phyloP scores from a whole-genome alignment of 2,329 filamentous ascomycete genomes.

The Epichloe bromicola region DNA sequence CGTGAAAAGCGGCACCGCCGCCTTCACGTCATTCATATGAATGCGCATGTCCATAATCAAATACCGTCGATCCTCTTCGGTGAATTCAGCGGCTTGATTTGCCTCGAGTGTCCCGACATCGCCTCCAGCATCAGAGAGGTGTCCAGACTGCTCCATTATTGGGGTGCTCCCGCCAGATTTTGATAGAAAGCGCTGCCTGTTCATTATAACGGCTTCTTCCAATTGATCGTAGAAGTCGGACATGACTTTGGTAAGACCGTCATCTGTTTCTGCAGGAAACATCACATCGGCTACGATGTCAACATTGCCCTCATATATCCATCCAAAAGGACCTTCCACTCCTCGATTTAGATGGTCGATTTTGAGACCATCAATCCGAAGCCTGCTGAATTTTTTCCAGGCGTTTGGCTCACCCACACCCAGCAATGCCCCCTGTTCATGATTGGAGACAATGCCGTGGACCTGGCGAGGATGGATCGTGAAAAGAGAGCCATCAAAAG shows the following conservation, averaged over 20 bases:
- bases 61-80: constrained; percentile 56
- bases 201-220: constrained; percentile 79
- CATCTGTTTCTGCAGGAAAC: constrained; percentile 78
- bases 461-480: constrained; percentile 91
- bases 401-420: constrained; percentile 52
- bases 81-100: constrained; percentile 6
- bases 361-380: constrained; percentile 83
- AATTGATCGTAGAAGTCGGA: constrained; percentile 94
- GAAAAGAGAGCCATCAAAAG: constrained; percentile 89
- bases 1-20: constrained; percentile 84
- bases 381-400: constrained; percentile 92
- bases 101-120: constrained; percentile 5
- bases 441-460: constrained; percentile 59
- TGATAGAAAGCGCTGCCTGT: constrained; percentile 51
- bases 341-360: constrained; percentile 94
- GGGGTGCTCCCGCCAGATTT: constrained; percentile 23
- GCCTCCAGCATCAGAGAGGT: constrained; percentile 18
- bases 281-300: constrained; percentile 94
- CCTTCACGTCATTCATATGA: constrained; percentile 87
- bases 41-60: constrained; percentile 91
- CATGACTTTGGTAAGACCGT: constrained; percentile 86
- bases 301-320: constrained; percentile 95
- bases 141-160: constrained; percentile 18
- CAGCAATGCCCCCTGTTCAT: constrained; percentile 37
- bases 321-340: constrained; percentile 86